These are phyloP conservation scores for Sphagnum contortum DNA, from an alignment of 225 moss, liverwort and hornwort genomes.

Conservation along the genomic window DNA sequence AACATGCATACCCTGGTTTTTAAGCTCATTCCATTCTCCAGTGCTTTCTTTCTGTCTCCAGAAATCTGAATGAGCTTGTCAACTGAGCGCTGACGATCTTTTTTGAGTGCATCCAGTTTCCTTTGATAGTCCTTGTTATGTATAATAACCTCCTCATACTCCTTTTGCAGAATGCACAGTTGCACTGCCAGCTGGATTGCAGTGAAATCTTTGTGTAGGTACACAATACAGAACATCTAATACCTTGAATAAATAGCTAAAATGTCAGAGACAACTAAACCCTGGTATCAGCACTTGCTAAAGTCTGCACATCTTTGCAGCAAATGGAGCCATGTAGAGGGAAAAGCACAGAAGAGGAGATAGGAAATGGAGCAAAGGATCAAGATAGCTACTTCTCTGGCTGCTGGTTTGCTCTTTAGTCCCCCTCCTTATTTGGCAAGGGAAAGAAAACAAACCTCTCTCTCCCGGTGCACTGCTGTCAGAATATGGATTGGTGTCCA, in stretches of 20 bases:
- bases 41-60: slow-evolving; percentile 29
- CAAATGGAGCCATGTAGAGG: too few species aligned
- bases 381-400: background rate
- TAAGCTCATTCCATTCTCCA: slow-evolving; percentile 25
- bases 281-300: too few species aligned
- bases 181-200: slow-evolving; percentile 27
- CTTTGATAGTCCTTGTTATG: slow-evolving; percentile 27
- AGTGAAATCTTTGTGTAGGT: background rate
- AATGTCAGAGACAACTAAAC: background rate
- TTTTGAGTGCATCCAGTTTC: slow-evolving; percentile 35
- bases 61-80: slow-evolving; percentile 29
- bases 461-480: slow-evolving; percentile 46
- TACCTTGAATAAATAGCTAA: background rate
- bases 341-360: background rate
- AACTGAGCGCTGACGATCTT: slow-evolving; percentile 33
- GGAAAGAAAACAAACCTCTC: slow-evolving; percentile 25
- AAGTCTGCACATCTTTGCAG: too few species aligned
- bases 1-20: slow-evolving; percentile 26
- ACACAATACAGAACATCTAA: background rate
- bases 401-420: too few species aligned
- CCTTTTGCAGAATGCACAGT: slow-evolving; percentile 11
- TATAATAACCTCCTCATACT: slow-evolving; percentile 21
- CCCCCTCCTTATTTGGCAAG: too few species aligned
- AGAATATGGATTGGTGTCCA: slow-evolving; percentile 16
- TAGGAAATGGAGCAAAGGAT: background rate